Evolutionary conservation across 2,329 filamentous ascomycete species (phyloP).

Genomic region (Diatrype stigma): DNA sequence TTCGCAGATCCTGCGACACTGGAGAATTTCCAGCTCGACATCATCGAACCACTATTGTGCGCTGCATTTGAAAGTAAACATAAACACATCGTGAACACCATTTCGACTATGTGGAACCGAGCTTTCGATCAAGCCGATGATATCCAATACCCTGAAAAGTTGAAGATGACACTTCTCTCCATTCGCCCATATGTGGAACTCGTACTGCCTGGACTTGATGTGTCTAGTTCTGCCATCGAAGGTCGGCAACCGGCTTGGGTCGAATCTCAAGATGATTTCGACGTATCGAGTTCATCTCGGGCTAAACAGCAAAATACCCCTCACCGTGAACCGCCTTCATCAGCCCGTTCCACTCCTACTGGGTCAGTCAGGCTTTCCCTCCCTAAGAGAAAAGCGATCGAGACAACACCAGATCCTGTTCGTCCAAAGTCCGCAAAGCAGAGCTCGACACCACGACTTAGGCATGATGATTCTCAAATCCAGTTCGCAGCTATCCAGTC

Average conservation of each 20-base stretch:
- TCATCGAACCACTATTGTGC: slow-evolving; percentile 51
- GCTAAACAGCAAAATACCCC: slow-evolving; percentile 8
- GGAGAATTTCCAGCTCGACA: slow-evolving; percentile 42
- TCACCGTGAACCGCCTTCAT: slow-evolving; percentile 16
- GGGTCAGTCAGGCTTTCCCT: slow-evolving; percentile 29
- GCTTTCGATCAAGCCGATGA: slow-evolving; percentile 58
- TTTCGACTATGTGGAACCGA: slow-evolving; percentile 61
- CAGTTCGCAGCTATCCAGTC: slow-evolving; percentile 68
- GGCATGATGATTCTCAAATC: slow-evolving; percentile 80
- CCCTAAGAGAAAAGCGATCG: slow-evolving; percentile 19
- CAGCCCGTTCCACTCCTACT: slow-evolving; percentile 27
- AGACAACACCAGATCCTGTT: slow-evolving; percentile 20
- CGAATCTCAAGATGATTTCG: slow-evolving; percentile 46
- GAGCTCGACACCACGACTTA: slow-evolving; percentile 50
- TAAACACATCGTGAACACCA: slow-evolving; percentile 46
- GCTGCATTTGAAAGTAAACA: slow-evolving; percentile 57
- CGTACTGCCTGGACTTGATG: slow-evolving; percentile 39
- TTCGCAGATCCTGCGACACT: slow-evolving; percentile 32
- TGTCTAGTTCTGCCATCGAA: slow-evolving; percentile 33
- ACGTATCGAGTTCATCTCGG: slow-evolving; percentile 23
- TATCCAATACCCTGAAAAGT: slow-evolving; percentile 59
- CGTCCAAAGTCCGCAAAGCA: slow-evolving; percentile 27
- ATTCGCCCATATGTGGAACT: slow-evolving; percentile 52
- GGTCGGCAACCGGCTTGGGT: slow-evolving; percentile 39
- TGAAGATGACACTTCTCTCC: slow-evolving; percentile 59